Conservation (phyloP, 495 filamentous ascomycete genomes). For the Talaromyces nanjingensis region DNA sequence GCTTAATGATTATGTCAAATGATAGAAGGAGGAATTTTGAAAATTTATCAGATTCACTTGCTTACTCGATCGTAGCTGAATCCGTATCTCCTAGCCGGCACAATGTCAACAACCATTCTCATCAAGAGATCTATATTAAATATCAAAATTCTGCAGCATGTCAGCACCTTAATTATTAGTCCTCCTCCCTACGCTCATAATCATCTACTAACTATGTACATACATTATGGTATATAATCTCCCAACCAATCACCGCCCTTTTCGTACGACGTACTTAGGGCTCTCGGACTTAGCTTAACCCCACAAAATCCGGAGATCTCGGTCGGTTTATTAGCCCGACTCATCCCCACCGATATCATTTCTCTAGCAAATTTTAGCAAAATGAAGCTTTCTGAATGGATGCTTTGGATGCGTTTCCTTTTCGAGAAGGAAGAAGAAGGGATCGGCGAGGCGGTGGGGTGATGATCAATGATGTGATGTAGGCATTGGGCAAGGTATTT, state of each 20-base stretch:
- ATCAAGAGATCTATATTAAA: background rate
- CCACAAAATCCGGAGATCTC: conserved; percentile 5
- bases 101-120: background rate
- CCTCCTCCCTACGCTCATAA: background rate
- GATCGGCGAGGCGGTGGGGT: background rate
- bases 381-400: background rate
- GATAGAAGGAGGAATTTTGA: background rate
- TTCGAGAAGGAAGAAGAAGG: background rate
- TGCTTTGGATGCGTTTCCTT: background rate
- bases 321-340: conserved; percentile 1
- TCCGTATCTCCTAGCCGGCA: background rate
- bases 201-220: background rate
- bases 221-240: background rate
- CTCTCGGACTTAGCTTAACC: conserved; percentile 3
- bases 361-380: background rate
- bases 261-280: background rate
- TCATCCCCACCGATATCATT: background rate
- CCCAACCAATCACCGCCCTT: background rate
- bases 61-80: background rate
- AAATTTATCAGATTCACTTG: background rate
- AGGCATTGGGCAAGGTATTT: background rate
- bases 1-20: background rate
- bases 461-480: background rate
- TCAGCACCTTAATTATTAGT: background rate
- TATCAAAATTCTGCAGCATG: background rate